Base-by-base conservation (phyloP, 768 basidiomycete genomes). In the Mycena rosella region DNA sequence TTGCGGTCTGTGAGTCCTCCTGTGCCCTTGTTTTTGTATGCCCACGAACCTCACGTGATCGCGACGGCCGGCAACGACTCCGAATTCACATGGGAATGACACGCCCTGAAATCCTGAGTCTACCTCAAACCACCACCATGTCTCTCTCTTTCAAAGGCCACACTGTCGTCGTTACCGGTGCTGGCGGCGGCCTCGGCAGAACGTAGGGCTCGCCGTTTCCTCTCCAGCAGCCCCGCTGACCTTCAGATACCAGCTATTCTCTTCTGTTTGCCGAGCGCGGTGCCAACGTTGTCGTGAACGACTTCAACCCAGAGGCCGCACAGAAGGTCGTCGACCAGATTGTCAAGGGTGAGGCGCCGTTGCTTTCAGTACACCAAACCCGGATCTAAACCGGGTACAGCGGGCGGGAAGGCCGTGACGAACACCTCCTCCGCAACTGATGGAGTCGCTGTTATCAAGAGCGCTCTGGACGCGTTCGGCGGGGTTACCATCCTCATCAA, bases 211-310 rank as follows among this genome's bases (percentile, higher is more conserved):
- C 60, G 30, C 53, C 11, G 26, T 27, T 34, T 26, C 32, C 30
- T 18, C 40, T 9, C 29, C 17, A 22, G 1, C 36, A 5, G 20
- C 30, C 11, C 22, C 18, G 26, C 34, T 54, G 4, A 54, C 34
- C n/a, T 38, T 45, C 8, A 53, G 51, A 48, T 40, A 30, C 30
- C 75, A 96, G 96, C 10, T 97, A 99, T 81, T 93, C 96, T 1
- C 83, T 94, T 55, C 84, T 96, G 70, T 98, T 95, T 78, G 96
- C 96, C n/a, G 88, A 93, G 13, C 86, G 95, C 57, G 97, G 96
- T 8, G 96, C 97, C 11, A 95, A 94, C 71, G 89, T 99, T 59
- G 94, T 99, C 65, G 94, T 99, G 47, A 99, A 98, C 75, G 98
- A 99, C 77, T 92, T 99, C 76, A 96, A 93, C 73, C 86, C 84